A percentile compares a stretch with the other conserved stretches of the same genome.
phyloP scores from a whole-genome alignment of 306 rosid species.

The Fragaria vesca region DNA sequence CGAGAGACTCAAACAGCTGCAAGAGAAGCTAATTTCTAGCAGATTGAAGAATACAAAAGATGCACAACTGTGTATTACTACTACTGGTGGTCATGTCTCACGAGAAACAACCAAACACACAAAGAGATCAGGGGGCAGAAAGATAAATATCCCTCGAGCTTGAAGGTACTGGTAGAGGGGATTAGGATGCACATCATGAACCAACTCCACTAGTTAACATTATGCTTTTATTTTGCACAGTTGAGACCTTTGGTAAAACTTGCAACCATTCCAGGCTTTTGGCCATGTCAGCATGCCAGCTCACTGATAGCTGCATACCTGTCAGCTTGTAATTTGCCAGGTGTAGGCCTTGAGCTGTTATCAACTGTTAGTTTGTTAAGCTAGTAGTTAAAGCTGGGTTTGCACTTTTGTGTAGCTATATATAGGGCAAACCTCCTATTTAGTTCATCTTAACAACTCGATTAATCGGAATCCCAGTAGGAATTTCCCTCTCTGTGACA shows the following conservation, averaged over 20 bases:
- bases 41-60: constrained; percentile 1
- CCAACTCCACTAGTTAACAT: background rate
- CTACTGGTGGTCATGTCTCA: background rate
- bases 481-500: background rate
- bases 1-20: constrained; percentile 1
- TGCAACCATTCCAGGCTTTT: background rate
- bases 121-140: background rate
- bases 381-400: background rate
- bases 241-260: background rate
- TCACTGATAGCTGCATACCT: background rate
- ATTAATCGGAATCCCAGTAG: background rate
- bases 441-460: background rate
- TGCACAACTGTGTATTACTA: background rate
- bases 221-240: background rate
- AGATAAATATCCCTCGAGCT: background rate
- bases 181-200: background rate
- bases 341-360: background rate
- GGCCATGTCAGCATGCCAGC: background rate
- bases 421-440: background rate
- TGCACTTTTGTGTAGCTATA: background rate
- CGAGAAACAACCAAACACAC: background rate
- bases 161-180: background rate
- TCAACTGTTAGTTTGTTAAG: background rate
- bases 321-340: background rate
- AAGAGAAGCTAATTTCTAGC: background rate